phyloP scores from a whole-genome alignment of 129 eudicot genomes.

The Escallonia rubra region DNA sequence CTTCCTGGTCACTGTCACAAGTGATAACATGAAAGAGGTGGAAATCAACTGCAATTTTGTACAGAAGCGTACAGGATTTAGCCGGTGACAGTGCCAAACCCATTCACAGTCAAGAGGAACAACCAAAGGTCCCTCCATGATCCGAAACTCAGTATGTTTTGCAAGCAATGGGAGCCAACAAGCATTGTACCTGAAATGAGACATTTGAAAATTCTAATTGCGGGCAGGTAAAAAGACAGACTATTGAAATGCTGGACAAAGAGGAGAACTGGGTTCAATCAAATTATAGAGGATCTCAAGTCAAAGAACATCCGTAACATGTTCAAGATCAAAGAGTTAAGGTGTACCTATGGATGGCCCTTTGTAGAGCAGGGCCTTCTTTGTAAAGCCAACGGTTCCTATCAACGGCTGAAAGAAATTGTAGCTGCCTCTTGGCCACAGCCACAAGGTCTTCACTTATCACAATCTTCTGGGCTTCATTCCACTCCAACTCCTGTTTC shows the following conservation, averaged over 20 bases:
- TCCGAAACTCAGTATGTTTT: constrained; percentile 41
- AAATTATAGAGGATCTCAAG: too few species aligned
- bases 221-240: not conserved
- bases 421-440: constrained; percentile 70
- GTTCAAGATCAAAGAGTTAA: too few species aligned
- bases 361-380: constrained; percentile 45
- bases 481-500: constrained; percentile 77
- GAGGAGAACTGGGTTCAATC: too few species aligned
- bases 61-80: constrained; percentile 70
- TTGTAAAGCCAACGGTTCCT: constrained; percentile 68
- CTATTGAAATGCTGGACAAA: too few species aligned
- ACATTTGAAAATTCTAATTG: not conserved
- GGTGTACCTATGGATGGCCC: constrained; percentile 63
- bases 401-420: constrained; percentile 78
- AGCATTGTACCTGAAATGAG: constrained; percentile 61
- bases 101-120: constrained; percentile 98
- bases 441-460: constrained; percentile 66
- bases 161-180: constrained; percentile 97
- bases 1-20: not conserved
- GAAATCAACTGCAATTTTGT: not conserved
- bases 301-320: too few species aligned
- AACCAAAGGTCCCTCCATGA: constrained; percentile 74
- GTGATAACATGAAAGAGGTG: not conserved
- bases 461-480: constrained; percentile 55
- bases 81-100: constrained; percentile 99